Evolutionary conservation across 2,329 filamentous ascomycete species (phyloP), one percentile per base, ranked within the genome.

Genomic region (Neofusicoccum umdonicola): DNA sequence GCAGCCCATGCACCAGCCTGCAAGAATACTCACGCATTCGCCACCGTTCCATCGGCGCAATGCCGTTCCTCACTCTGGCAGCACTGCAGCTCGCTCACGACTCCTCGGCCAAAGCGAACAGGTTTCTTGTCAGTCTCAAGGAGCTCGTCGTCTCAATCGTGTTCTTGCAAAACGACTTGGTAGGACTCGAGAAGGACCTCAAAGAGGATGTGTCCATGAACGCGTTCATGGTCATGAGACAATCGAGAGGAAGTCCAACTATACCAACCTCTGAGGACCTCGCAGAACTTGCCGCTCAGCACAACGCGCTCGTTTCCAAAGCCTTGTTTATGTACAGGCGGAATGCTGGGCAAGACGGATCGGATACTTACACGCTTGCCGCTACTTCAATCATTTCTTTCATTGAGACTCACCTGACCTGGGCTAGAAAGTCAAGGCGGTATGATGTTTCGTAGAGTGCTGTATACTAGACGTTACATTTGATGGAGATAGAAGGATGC

Each of bases 91-190:
- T 17, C 15, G 22, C 4, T 3, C 15, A 15, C 11, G 17, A 37
- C 4, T 17, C 17, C 17, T 17, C 42, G 13, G 9, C 12, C n/a
- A 45, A 8, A 17, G 13, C n/a, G 13, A 17, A 13, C 11, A 52
- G 15, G 50, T 17, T 39, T 13, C 34, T 34, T 27, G 34, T 8
- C 15, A 8, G 19, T 3, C 27, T 68, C 2, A 39, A 61, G 41
- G 42, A 34, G n/a, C 45, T 54, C 31, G 65, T 68, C 41, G 54
- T 22, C 4, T 31, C 65, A 4, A 57, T 63, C 4, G 65, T 68
- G 19, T 58, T 50, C 15, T 51, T 68, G n/a, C 65, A 67, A 52
- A 66, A 67, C 42, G 65, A 68, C 37, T 51, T 68, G 34, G 50
- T 68, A 19, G 66, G 66, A 1, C 34, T 66, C 11, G 48, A 63